Conservation (phyloP, 2,329 filamentous ascomycete species). For the Pseudogymnoascus sp. region DNA sequence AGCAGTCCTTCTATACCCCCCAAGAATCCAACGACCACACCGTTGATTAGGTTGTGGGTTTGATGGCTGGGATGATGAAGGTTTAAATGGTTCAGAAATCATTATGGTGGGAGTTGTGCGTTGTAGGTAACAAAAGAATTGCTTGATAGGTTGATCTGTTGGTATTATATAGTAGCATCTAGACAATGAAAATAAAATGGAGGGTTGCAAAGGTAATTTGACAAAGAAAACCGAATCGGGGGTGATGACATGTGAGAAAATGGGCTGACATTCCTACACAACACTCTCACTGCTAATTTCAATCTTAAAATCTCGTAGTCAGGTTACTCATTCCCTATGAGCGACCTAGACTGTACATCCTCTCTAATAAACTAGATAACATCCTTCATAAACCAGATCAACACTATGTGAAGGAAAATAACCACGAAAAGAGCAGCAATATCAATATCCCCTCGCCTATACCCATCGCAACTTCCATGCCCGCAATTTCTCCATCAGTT, state of each 20-base stretch:
- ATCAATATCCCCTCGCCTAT: background rate
- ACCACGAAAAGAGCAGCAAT: background rate
- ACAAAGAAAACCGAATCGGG: background rate
- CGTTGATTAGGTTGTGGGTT: background rate
- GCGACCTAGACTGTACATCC: background rate
- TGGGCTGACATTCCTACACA: background rate
- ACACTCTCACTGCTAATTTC: background rate
- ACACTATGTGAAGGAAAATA: background rate
- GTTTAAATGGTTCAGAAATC: background rate
- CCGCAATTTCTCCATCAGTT: background rate
- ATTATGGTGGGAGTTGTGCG: background rate
- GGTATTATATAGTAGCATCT: background rate
- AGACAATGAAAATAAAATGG: background rate
- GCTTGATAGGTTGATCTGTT: background rate
- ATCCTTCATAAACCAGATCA: background rate
- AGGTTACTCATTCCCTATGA: background rate
- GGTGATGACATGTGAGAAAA: background rate
- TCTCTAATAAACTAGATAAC: background rate
- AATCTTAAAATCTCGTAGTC: background rate
- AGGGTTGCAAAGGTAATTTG: background rate
- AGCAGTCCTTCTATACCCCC: background rate
- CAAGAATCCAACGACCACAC: no score
- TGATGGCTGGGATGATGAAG: background rate
- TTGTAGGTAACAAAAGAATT: background rate
- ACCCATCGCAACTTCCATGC: background rate